phyloP scores from a whole-genome alignment of 257 asterid genomes.

The Scutellaria galericulata region DNA sequence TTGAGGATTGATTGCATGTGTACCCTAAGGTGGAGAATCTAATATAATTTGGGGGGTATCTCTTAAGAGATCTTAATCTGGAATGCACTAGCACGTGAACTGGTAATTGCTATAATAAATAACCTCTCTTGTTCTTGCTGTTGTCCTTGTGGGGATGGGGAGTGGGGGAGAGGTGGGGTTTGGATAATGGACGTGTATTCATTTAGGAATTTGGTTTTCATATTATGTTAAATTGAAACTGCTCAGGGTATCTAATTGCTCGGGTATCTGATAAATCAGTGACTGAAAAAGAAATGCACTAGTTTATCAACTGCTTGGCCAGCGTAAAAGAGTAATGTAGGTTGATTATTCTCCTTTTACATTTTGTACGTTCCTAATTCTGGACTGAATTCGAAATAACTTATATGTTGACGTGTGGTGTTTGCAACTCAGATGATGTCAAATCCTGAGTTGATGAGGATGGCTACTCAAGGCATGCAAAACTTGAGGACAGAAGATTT shows the following conservation, averaged over 20 bases:
- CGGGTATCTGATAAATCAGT: background rate
- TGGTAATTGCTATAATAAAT: background rate
- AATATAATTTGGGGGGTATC: background rate
- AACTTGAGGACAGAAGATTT: conserved; percentile 87
- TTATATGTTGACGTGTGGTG: conserved; percentile 27
- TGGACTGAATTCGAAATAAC: background rate
- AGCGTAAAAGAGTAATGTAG: background rate
- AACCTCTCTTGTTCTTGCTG: background rate
- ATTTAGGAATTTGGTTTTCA: conserved; percentile 8
- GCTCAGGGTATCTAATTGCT: background rate
- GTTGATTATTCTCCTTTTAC: background rate
- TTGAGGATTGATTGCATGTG: conserved; percentile 14
- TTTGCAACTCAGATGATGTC: conserved; percentile 86
- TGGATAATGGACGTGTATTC: background rate
- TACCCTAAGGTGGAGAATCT: conserved; percentile 3
- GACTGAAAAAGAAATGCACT: background rate
- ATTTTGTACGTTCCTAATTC: background rate
- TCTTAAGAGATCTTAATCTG: background rate
- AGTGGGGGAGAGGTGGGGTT: background rate
- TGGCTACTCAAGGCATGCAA: conserved; percentile 98
- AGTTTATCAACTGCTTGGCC: background rate
- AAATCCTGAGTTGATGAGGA: conserved; percentile 84
- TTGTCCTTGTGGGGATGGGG: background rate
- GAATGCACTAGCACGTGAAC: background rate
- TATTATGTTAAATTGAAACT: background rate